Percentiles rank a stretch among this genome's conserved stretches.
phyloP scores from a whole-genome alignment of 805 yeast species.

The Phaffomyces antillensis region DNA sequence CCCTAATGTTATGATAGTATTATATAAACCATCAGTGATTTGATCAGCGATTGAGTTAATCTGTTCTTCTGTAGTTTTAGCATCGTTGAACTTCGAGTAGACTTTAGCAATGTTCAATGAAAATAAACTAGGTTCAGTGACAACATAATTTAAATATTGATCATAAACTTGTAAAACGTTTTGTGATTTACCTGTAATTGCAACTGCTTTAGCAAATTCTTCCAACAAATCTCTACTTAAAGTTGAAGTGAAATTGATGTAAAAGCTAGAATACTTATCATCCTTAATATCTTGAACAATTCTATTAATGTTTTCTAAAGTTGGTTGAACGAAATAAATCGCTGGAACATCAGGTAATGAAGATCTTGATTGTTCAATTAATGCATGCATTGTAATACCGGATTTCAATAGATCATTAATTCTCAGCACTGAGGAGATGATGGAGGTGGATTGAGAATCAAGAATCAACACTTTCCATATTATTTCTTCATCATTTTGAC shows the following conservation, averaged over 20 bases:
- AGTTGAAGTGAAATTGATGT: slow-evolving; percentile 81
- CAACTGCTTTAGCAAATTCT: slow-evolving; percentile 78
- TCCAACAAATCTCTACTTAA: slow-evolving; percentile 75
- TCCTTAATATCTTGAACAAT: slow-evolving; percentile 67
- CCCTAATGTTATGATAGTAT: slow-evolving; percentile 69
- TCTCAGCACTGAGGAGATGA: slow-evolving; percentile 84
- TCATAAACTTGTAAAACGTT: slow-evolving; percentile 86
- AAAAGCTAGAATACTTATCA: slow-evolving; percentile 72
- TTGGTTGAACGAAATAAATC: slow-evolving; percentile 86
- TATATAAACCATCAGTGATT: slow-evolving; percentile 75
- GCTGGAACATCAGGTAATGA: slow-evolving; percentile 92
- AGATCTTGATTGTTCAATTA: slow-evolving; percentile 66
- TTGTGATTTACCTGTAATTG: slow-evolving; percentile 60
- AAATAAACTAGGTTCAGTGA: slow-evolving; percentile 87
- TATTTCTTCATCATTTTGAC: slow-evolving; percentile 55
- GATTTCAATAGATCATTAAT: slow-evolving; percentile 85
- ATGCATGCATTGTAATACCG: slow-evolving; percentile 87
- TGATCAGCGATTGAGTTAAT: slow-evolving; percentile 62
- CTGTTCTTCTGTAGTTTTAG: slow-evolving; percentile 64
- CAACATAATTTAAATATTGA: slow-evolving; percentile 87
- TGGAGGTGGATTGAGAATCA: slow-evolving; percentile 74
- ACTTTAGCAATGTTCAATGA: slow-evolving; percentile 62
- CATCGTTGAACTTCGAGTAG: slow-evolving; percentile 64
- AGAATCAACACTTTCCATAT: slow-evolving; percentile 89
- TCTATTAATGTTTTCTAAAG: slow-evolving; percentile 59